These are phyloP conservation scores for Tricholomella constricta DNA, from an alignment of 768 basidiomycete genomes.

Conservation along the genomic window DNA sequence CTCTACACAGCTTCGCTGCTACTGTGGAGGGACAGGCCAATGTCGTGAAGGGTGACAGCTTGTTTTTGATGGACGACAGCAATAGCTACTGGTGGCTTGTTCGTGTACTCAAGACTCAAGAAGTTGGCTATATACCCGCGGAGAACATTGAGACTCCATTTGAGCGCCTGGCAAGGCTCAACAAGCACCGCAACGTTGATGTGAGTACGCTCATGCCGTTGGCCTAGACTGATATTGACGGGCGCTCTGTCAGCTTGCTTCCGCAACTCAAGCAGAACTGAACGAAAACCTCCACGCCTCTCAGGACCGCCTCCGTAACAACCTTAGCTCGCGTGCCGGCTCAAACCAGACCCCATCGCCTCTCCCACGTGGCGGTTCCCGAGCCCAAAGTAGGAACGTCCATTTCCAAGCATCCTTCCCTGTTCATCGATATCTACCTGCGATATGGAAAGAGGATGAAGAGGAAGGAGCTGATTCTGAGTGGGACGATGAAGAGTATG, in stretches of 20 bases:
- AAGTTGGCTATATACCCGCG: conserved; percentile 98
- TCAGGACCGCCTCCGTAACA: conserved; percentile 55
- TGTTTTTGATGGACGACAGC: conserved; percentile 96
- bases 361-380: conserved; percentile 39
- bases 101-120: conserved; percentile 96
- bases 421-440: conserved; percentile 77
- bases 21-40: conserved; percentile 99
- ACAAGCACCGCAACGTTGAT: conserved; percentile 97
- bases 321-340: conserved; percentile 49
- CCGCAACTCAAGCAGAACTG: conserved; percentile 72
- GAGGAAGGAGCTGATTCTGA: conserved; percentile 65
- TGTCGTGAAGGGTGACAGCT: conserved; percentile 96
- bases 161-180: conserved; percentile 90
- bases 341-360: conserved; percentile 56
- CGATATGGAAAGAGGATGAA: conserved; percentile 81
- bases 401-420: conserved; percentile 70
- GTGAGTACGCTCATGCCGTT: conserved; percentile 47
- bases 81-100: conserved; percentile 99
- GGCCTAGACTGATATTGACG: neutral
- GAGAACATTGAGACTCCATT: conserved; percentile 99
- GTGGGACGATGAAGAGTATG: conserved; percentile 70
- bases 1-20: conserved; percentile 95
- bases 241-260: conserved; percentile 56
- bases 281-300: conserved; percentile 52
- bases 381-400: conserved; percentile 51